These are phyloP conservation scores for Coemansia biformis DNA, from an alignment of 192 early-diverging fungal genomes.

Conservation along the genomic window DNA sequence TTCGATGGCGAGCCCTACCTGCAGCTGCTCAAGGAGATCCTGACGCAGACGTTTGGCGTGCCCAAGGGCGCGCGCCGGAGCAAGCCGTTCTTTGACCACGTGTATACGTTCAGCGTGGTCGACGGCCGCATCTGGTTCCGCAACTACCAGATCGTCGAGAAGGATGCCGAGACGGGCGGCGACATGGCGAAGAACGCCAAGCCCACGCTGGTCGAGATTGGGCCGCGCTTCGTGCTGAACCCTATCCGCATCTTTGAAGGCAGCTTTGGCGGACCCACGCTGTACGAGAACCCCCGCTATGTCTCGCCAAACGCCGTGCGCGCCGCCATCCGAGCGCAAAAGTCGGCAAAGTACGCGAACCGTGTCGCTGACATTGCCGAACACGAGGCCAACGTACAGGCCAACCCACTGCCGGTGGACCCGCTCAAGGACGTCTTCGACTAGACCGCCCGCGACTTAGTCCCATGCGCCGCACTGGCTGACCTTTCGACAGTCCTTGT, in stretches of 20 bases:
- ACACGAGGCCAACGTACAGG: slow-evolving; percentile 23
- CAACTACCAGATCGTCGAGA: slow-evolving; percentile 90
- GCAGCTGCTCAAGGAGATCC: slow-evolving; percentile 87
- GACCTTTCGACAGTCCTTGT: no score
- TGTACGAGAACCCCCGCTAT: slow-evolving; percentile 88
- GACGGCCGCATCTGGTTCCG: slow-evolving; percentile 92
- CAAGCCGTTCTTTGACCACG: slow-evolving; percentile 98
- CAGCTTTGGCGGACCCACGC: slow-evolving; percentile 84
- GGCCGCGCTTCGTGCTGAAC: slow-evolving; percentile 92
- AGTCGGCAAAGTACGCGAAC: slow-evolving; percentile 31
- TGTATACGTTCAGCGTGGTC: slow-evolving; percentile 80
- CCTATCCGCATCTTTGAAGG: slow-evolving; percentile 94
- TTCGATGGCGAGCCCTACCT: slow-evolving; percentile 87
- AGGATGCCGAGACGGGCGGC: slow-evolving; percentile 54
- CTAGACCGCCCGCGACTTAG: no score
- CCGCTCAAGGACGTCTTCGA: slow-evolving; percentile 47
- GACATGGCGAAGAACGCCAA: slow-evolving; percentile 58
- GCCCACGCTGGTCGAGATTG: slow-evolving; percentile 87
- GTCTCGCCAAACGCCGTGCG: slow-evolving; percentile 62
- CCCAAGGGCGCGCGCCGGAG: slow-evolving; percentile 81
- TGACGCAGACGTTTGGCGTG: slow-evolving; percentile 85
- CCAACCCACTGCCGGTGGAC: slow-evolving; percentile 40
- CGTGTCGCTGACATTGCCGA: slow-evolving; percentile 20
- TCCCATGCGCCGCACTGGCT: no score
- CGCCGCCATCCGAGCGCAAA: slow-evolving; percentile 25